Conservation (phyloP, 768 basidiomycete genomes). For the Trametes sanguinea region DNA sequence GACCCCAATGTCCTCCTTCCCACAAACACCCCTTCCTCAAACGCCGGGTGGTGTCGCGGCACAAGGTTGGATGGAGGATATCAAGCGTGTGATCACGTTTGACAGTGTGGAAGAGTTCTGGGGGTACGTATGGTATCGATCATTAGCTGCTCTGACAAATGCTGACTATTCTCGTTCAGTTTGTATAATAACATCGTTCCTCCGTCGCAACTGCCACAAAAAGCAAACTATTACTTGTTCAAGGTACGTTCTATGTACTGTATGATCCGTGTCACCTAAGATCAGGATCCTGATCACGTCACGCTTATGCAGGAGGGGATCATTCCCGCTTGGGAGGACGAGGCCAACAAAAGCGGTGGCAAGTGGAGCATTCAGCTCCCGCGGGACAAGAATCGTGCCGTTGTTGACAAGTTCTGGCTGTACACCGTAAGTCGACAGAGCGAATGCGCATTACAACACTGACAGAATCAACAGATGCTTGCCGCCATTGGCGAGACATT, state of each 20-base stretch:
- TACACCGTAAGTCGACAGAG: constrained; percentile 69
- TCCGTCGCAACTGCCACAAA: constrained; percentile 88
- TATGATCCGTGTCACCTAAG: constrained; percentile 3
- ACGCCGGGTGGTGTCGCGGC: constrained; percentile 77
- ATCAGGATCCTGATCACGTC: background rate
- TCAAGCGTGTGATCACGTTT: constrained; percentile 94
- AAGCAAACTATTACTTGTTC: constrained; percentile 99
- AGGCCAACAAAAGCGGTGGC: constrained; percentile 94
- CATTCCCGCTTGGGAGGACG: constrained; percentile 97
- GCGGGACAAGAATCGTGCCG: constrained; percentile 83
- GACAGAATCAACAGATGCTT: constrained; percentile 71
- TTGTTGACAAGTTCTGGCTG: constrained; percentile 96
- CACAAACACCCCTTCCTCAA: constrained; percentile 75
- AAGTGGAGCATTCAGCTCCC: constrained; percentile 99
- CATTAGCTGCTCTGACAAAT: background rate
- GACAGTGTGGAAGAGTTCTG: constrained; percentile 99
- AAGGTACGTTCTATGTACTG: constrained; percentile 57
- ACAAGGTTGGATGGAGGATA: constrained; percentile 98
- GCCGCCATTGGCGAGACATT: constrained; percentile 99
- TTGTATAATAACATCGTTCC: constrained; percentile 97
- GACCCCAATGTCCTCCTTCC: constrained; percentile 76
- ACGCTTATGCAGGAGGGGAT: constrained; percentile 72
- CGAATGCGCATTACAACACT: background rate
- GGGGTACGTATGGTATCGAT: constrained; percentile 63
- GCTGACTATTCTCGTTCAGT: constrained; percentile 41